phyloP scores from a whole-genome alignment of 192 early-diverging fungal species.

The Ambispora gerdemannii region DNA sequence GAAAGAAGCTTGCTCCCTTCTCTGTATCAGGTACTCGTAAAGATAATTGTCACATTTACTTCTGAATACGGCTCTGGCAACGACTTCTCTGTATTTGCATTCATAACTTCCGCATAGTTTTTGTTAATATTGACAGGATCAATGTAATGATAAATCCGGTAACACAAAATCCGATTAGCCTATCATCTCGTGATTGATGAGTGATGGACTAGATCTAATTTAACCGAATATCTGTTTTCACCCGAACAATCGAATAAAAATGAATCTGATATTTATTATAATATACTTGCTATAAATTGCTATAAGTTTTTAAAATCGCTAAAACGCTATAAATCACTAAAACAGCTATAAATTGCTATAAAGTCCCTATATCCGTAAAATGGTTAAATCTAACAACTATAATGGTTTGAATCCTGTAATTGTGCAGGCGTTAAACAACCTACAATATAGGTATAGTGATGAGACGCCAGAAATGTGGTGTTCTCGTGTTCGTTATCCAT shows the following conservation, averaged over 20 bases:
- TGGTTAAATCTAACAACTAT: conserved; percentile 6
- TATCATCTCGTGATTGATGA: too few relatives aligned
- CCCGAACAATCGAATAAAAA: too few relatives aligned
- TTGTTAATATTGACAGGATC: too few relatives aligned
- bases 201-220: too few relatives aligned
- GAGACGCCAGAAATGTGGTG: conserved; percentile 7
- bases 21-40: conserved; percentile 27
- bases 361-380: not conserved
- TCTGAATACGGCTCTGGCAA: conserved; percentile 10
- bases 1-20: conserved; percentile 32
- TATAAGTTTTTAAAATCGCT: too few relatives aligned
- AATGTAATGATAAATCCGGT: too few relatives aligned
- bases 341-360: not conserved
- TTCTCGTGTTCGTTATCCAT: conserved; percentile 23
- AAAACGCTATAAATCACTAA: not conserved
- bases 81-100: conserved; percentile 19
- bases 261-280: too few relatives aligned
- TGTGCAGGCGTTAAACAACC: conserved; percentile 6
- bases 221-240: too few relatives aligned
- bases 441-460: conserved; percentile 11
- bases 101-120: conserved; percentile 24
- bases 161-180: too few relatives aligned
- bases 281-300: too few relatives aligned
- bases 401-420: not conserved
- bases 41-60: conserved; percentile 25